Conservation (phyloP, 2,329 filamentous ascomycete species). For the Pseudopithomyces maydicus region DNA sequence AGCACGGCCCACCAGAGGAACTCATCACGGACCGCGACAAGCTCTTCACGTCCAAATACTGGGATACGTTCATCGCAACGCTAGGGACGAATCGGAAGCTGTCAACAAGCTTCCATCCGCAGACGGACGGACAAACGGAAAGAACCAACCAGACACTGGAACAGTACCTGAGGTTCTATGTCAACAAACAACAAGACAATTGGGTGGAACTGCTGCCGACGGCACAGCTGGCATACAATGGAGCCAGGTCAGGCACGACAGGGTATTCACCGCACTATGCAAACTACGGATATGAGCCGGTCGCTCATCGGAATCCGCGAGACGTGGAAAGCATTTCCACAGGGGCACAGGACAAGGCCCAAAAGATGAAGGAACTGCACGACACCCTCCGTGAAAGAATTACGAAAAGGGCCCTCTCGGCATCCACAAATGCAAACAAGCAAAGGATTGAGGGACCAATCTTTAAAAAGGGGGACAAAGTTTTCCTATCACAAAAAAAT, state of each 20-base stretch:
- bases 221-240: neutral
- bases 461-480: slow-evolving; percentile 5
- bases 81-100: neutral
- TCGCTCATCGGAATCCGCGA: neutral
- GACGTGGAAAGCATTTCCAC: neutral
- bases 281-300: slow-evolving; percentile 5
- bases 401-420: neutral
- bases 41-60: slow-evolving; percentile 1
- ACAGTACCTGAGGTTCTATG: neutral
- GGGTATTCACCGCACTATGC: neutral
- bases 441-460: slow-evolving; percentile 1
- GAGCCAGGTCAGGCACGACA: neutral
- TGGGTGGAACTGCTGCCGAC: neutral
- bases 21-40: neutral
- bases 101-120: neutral
- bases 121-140: neutral
- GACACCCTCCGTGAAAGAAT: neutral
- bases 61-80: neutral
- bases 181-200: slow-evolving; percentile 2
- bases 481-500: neutral
- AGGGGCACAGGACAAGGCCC: neutral
- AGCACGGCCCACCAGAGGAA: neutral
- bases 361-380: slow-evolving; percentile 2
- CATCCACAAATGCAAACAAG: neutral
- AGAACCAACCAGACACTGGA: slow-evolving; percentile 1